phyloP scores from a whole-genome alignment of 345 rosid species.

The Ailanthus altissimus region DNA sequence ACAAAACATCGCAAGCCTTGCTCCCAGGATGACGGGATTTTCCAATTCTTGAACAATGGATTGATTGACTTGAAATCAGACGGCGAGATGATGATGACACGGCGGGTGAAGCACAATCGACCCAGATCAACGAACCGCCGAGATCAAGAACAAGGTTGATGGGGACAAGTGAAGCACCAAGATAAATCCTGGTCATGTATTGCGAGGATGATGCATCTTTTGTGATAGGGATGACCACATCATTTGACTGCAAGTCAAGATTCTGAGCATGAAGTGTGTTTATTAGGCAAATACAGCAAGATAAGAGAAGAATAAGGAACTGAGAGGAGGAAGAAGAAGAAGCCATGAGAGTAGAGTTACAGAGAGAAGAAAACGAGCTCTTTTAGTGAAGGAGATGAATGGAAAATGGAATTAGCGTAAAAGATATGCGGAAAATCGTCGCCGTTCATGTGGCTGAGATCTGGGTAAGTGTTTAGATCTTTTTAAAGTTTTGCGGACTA shows the following conservation, averaged over 20 bases:
- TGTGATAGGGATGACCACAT: conserved; percentile 40
- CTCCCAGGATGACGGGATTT: conserved; percentile 21
- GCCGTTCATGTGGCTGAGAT: neutral
- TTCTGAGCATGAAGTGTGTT: conserved; percentile 23
- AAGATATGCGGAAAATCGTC: neutral
- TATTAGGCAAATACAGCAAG: neutral
- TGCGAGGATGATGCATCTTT: conserved; percentile 63
- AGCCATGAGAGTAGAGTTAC: conserved; percentile 34
- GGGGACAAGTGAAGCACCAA: conserved; percentile 33
- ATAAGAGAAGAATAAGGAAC: conserved; percentile 26
- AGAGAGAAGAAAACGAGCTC: neutral
- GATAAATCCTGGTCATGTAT: conserved; percentile 52
- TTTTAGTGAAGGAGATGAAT: neutral
- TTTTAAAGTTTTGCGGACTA: neutral
- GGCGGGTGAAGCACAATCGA: conserved; percentile 39
- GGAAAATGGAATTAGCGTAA: neutral
- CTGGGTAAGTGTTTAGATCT: neutral
- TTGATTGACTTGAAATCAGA: conserved; percentile 49
- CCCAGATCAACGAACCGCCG: conserved; percentile 53
- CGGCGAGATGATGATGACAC: conserved; percentile 28
- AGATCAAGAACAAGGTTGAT: conserved; percentile 60
- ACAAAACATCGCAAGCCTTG: conserved; percentile 40
- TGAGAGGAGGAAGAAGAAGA: conserved; percentile 13
- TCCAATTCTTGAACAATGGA: conserved; percentile 50
- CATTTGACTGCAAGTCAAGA: conserved; percentile 18